A percentile compares a stretch with the other conserved stretches of the same genome.
phyloP scores from a whole-genome alignment of 306 rosid genomes.

The Trifolium subterraneum region DNA sequence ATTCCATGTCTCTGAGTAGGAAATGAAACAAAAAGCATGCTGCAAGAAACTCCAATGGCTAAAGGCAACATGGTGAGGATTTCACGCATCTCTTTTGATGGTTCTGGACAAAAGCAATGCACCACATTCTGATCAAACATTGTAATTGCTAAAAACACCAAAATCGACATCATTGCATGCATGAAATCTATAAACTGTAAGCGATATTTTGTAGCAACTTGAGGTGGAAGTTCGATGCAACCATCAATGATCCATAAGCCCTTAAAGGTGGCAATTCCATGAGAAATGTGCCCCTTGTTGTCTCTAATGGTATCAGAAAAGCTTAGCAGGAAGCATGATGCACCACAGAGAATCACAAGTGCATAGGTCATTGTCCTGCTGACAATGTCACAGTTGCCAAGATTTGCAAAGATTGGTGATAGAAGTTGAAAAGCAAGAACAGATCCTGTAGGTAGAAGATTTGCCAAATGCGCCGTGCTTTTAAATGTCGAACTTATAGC shows the following conservation, averaged over 20 bases:
- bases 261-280: constrained; percentile 67
- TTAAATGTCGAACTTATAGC: constrained; percentile 80
- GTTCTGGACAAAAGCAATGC: constrained; percentile 65
- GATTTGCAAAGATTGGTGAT: constrained; percentile 72
- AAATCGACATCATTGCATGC: constrained; percentile 64
- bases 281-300: constrained; percentile 60
- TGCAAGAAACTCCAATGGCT: constrained; percentile 69
- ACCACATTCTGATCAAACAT: constrained; percentile 71
- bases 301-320: constrained; percentile 76
- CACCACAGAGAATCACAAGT: constrained; percentile 57
- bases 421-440: constrained; percentile 88
- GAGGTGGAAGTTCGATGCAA: constrained; percentile 44
- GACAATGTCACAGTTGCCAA: constrained; percentile 74
- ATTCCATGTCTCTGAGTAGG: constrained; percentile 82
- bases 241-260: constrained; percentile 80
- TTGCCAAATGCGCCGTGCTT: constrained; percentile 85
- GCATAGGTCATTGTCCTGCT: constrained; percentile 48
- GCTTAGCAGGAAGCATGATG: constrained; percentile 59
- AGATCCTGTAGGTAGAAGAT: constrained; percentile 84
- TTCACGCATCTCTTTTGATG: constrained; percentile 61
- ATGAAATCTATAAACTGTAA: constrained; percentile 60
- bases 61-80: constrained; percentile 66
- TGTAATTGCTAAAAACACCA: constrained; percentile 75
- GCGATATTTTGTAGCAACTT: constrained; percentile 55
- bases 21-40: too few relatives aligned